Evolutionary conservation across 345 rosid genomes (phyloP).

Genomic region (Boechera divaricarpa): DNA sequence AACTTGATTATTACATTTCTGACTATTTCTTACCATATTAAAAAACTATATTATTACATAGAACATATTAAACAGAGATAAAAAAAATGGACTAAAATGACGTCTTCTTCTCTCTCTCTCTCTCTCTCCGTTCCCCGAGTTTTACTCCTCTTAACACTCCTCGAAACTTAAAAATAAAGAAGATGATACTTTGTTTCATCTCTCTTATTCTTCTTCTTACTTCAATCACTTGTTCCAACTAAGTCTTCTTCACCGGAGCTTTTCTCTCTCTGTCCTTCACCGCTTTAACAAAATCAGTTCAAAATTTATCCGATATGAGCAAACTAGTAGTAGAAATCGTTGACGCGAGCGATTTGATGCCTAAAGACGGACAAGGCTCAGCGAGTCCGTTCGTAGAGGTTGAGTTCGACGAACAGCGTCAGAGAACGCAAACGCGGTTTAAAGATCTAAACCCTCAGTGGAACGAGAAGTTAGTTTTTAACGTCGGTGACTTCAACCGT

Average conservation of each 20-base stretch:
- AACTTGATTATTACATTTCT: not conserved
- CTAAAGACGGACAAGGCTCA: slow-evolving; percentile 85
- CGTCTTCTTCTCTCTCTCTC: slow-evolving; percentile 32
- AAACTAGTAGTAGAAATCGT: slow-evolving; percentile 75
- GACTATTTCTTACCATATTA: not conserved
- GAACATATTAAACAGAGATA: too few species aligned
- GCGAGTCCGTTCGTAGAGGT: slow-evolving; percentile 79
- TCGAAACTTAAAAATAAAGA: not conserved
- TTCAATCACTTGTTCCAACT: not conserved
- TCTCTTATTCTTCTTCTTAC: slow-evolving; percentile 34
- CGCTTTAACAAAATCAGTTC: not conserved
- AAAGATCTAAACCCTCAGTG: slow-evolving; percentile 79
- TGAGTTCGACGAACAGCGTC: slow-evolving; percentile 60
- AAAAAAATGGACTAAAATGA: slow-evolving; percentile 36
- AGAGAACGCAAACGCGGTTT: slow-evolving; percentile 64
- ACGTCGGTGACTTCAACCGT: slow-evolving; percentile 49
- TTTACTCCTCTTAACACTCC: slow-evolving; percentile 32
- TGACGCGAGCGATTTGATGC: slow-evolving; percentile 80
- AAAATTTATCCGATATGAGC: slow-evolving; percentile 47
- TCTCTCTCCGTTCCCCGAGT: slow-evolving; percentile 29
- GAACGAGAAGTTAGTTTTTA: slow-evolving; percentile 73
- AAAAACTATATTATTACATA: not conserved
- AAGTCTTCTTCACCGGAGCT: not conserved
- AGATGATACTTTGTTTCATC: slow-evolving; percentile 20
- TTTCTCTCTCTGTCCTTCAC: not conserved